Evolutionary conservation across 257 asterid species (phyloP).

Genomic region (Rhazya stricta): DNA sequence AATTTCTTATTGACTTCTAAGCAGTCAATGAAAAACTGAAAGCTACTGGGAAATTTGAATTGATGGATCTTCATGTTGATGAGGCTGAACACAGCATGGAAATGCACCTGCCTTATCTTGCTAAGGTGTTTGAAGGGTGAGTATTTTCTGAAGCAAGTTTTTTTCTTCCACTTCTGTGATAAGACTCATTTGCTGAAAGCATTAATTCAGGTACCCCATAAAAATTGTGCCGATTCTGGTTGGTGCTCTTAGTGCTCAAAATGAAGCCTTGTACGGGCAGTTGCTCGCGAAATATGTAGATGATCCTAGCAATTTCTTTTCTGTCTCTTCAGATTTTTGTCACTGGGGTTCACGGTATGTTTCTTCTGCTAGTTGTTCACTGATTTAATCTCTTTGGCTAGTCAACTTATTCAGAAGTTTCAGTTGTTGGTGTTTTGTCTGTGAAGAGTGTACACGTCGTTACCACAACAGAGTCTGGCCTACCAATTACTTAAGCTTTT

Average conservation of each 20-base stretch:
- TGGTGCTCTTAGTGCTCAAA: slow-evolving; percentile 81
- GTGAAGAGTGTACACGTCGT: background rate
- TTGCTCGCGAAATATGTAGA: slow-evolving; percentile 81
- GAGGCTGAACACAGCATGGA: slow-evolving; percentile 99
- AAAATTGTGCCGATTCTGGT: slow-evolving; percentile 94
- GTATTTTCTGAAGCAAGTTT: slow-evolving; percentile 14
- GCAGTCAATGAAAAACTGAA: slow-evolving; percentile 79
- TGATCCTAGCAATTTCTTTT: slow-evolving; percentile 89
- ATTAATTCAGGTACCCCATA: slow-evolving; percentile 51
- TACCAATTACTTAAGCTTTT: background rate
- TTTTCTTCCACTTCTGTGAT: background rate
- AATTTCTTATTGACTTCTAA: slow-evolving; percentile 11
- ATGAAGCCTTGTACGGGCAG: slow-evolving; percentile 69
- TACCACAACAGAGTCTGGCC: background rate
- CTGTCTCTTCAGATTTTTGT: slow-evolving; percentile 96
- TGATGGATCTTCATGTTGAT: slow-evolving; percentile 84
- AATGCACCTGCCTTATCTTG: slow-evolving; percentile 97
- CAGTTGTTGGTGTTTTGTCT: background rate
- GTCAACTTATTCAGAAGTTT: background rate
- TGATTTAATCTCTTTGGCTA: background rate
- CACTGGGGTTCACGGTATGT: slow-evolving; percentile 98
- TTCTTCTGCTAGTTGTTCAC: slow-evolving; percentile 1
- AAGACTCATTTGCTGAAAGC: slow-evolving; percentile 24
- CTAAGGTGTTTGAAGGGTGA: slow-evolving; percentile 89
- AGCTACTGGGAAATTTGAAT: slow-evolving; percentile 85